Base-by-base conservation (phyloP, 1,139 yeast genomes). In the Yamadazyma spencermartinsiae region DNA sequence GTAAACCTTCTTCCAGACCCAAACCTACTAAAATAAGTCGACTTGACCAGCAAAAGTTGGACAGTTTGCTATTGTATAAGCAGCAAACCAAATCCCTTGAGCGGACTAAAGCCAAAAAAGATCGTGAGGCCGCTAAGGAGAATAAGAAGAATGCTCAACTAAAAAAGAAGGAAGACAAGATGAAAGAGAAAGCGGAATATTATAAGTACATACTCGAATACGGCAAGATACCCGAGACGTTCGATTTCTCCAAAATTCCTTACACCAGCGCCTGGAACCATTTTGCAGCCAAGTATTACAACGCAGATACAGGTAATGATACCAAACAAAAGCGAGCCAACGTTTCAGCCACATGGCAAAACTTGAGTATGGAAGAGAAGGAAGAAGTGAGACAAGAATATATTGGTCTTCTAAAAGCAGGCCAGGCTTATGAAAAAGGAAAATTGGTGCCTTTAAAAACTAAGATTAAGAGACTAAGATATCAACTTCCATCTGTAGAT, bases 231-330 rank as follows among this genome's bases (percentile, higher is more conserved):
- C 50, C 51, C 3, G 26, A 24, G 3, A 39, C 35, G 19, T 50
- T 31, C 37, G 46, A 48, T 28, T 39, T 30, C 14, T 18, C 27
- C 2, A 38, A 50, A 2, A 51, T 63, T 17, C 57, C 62, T 9
- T 53, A 54, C 43, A 60, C 58, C 12, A 59, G 63, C 36, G 70
- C 70, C 1, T 63, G 71, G 69, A 65, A 63, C 49, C 65, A 63
- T 42, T 63, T 46, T 41, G 46, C 54, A 37, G 50, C 62, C 14
- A 40, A 52, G 20, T 48, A 45, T 21, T 54, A 53, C 36, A 42
- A 48, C 12, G 35, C 46, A 16, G 51, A 43, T 32, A 24, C 33
- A 9, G 42, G 37, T 18, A 3, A 11, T 2, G 11, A 21, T 3
- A 20, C 33, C 6, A 32, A 40, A 44, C 30, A 42, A 24, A 23